Percentiles rank a stretch among this genome's conserved stretches.
These are phyloP conservation scores for Flaveria bidentis DNA, from an alignment of 129 eudicot genomes.

Conservation along the genomic window DNA sequence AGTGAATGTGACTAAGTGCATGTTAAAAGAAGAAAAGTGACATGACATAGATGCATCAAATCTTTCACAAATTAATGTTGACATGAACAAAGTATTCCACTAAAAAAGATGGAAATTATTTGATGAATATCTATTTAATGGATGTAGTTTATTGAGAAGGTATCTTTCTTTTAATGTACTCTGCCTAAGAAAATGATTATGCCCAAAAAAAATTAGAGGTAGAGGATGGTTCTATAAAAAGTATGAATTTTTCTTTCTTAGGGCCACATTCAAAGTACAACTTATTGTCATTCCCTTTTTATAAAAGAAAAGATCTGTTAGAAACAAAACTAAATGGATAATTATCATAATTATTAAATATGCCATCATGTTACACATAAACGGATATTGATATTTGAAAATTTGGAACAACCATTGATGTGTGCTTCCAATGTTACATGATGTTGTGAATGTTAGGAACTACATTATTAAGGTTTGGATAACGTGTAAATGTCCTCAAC, in stretches of 20 bases:
- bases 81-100: constrained; percentile 36
- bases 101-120: constrained; percentile 15
- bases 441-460: too few species aligned
- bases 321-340: too few species aligned
- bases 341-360: too few species aligned
- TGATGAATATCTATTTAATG: constrained; percentile 23
- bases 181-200: background rate
- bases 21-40: constrained; percentile 12
- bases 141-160: constrained; percentile 13
- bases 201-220: constrained; percentile 1
- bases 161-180: too few species aligned
- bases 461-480: too few species aligned
- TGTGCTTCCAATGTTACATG: too few species aligned
- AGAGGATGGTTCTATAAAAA: constrained; percentile 7
- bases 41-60: constrained; percentile 21
- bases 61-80: constrained; percentile 31
- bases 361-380: too few species aligned
- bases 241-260: background rate
- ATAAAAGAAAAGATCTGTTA: background rate
- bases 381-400: too few species aligned
- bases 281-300: background rate
- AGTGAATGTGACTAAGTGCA: constrained; percentile 23
- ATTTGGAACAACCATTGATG: too few species aligned
- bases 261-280: constrained; percentile 22
- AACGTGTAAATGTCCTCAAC: too few species aligned